These are phyloP conservation scores for Rosellinia necatrix DNA, from an alignment of 2,329 filamentous ascomycete genomes.

Conservation along the genomic window DNA sequence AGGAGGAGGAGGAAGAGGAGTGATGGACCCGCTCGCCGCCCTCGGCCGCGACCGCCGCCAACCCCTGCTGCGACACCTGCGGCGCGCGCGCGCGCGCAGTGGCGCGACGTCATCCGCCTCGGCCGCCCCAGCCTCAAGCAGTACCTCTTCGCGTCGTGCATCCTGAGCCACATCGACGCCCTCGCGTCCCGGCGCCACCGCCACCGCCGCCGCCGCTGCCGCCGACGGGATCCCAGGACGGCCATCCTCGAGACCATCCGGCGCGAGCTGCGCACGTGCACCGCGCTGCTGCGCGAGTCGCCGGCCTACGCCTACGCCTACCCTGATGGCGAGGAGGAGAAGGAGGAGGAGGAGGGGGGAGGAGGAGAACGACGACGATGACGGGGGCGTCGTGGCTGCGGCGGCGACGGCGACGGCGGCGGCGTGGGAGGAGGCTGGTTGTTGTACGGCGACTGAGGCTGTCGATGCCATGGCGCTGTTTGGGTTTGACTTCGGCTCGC, in stretches of 20 bases:
- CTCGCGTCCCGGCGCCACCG: conserved; percentile 19
- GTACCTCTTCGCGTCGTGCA: conserved; percentile 32
- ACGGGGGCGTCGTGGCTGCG: too few species aligned
- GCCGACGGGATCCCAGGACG: conserved; percentile 9
- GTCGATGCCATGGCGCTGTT: conserved; percentile 26
- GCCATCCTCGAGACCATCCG: conserved; percentile 18
- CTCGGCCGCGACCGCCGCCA: conserved; percentile 21
- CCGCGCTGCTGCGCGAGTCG: conserved; percentile 19
- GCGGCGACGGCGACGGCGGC: conserved; percentile 6
- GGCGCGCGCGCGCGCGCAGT: conserved; percentile 28
- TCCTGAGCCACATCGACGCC: conserved; percentile 29
- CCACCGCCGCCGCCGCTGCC: too few species aligned
- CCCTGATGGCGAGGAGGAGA: too few species aligned
- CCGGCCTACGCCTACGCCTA: conserved; percentile 9
- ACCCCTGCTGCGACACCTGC: conserved; percentile 26
- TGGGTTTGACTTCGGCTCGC: conserved; percentile 28
- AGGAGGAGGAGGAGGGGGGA: too few species aligned
- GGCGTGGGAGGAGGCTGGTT: too few species aligned
- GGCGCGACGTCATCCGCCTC: conserved; percentile 29
- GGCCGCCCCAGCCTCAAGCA: conserved; percentile 33
- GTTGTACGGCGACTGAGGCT: conserved; percentile 12
- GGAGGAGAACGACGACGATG: too few species aligned
- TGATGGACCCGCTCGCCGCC: conserved; percentile 24
- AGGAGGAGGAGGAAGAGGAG: conserved; percentile 35
- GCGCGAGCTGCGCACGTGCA: conserved; percentile 14